Percentiles rank a stretch among this genome's conserved stretches.
Evolutionary conservation across 176 grass and related monocot species (phyloP).

Genomic region (Puccinellia tenuiflora): DNA sequence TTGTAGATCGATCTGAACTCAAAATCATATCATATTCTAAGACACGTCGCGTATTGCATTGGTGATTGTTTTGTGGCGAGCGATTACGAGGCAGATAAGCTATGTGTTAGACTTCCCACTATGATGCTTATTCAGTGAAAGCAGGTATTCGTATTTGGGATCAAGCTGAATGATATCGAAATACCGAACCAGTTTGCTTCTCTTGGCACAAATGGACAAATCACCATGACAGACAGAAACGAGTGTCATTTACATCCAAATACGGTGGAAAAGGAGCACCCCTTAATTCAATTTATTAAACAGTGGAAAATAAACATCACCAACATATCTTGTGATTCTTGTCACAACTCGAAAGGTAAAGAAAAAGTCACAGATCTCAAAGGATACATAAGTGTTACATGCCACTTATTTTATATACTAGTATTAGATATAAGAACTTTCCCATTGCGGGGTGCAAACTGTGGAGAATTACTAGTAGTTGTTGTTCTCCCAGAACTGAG

Average conservation of each 20-base stretch:
- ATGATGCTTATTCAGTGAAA: not conserved
- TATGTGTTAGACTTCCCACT: not conserved
- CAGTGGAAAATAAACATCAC: not conserved
- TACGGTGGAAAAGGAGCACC: not conserved
- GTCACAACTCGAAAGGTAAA: not conserved
- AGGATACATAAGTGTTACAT: not conserved
- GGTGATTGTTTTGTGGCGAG: not conserved
- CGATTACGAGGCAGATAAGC: not conserved
- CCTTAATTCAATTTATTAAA: not conserved
- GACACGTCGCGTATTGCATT: too few relatives aligned
- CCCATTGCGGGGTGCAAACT: not conserved
- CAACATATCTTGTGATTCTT: not conserved
- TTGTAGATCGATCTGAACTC: too few relatives aligned
- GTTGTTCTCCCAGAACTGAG: not conserved
- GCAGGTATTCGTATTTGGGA: too few relatives aligned
- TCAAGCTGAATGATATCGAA: too few relatives aligned
- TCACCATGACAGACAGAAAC: too few relatives aligned
- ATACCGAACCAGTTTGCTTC: too few relatives aligned
- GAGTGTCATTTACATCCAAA: too few relatives aligned
- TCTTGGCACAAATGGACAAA: too few relatives aligned
- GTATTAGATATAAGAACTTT: not conserved
- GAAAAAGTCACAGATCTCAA: not conserved
- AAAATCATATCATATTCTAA: too few relatives aligned
- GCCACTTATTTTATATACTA: not conserved
- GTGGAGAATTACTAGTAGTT: not conserved